phyloP scores from a whole-genome alignment of 495 filamentous ascomycete species.

The Cladorrhinum samala region DNA sequence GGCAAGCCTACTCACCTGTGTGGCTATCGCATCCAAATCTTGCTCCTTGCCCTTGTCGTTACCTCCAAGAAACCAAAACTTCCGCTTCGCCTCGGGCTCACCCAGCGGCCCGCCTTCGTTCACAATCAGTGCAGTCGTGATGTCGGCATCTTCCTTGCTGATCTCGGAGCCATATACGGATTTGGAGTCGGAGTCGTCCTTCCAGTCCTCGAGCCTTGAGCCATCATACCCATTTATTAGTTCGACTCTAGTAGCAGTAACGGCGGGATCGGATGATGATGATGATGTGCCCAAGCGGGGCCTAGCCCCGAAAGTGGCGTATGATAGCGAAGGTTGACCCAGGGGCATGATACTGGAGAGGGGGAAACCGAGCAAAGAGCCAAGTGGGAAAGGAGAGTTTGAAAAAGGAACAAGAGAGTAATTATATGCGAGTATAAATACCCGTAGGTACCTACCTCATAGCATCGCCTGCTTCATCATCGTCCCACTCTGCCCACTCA shows the following conservation, averaged over 20 bases:
- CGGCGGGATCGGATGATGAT: neutral
- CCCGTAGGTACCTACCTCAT: neutral
- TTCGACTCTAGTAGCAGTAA: neutral
- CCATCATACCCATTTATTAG: conserved; percentile 1
- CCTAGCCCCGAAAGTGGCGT: conserved; percentile 14
- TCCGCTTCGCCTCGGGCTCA: conserved; percentile 9
- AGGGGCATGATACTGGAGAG: conserved; percentile 2
- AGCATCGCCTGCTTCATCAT: neutral
- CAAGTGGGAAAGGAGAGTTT: neutral
- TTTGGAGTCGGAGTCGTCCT: conserved; percentile 11
- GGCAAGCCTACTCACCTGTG: conserved; percentile 7
- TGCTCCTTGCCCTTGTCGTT: conserved; percentile 7
- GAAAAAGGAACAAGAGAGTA: neutral
- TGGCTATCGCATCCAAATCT: conserved; percentile 17
- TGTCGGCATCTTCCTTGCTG: conserved; percentile 19
- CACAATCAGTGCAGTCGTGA: conserved; percentile 17
- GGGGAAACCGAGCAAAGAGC: neutral
- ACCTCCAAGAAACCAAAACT: conserved; percentile 10
- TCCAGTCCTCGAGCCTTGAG: conserved; percentile 20
- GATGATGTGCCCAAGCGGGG: neutral
- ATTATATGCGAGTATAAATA: too few species aligned
- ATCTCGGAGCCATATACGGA: conserved; percentile 14
- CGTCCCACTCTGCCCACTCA: neutral
- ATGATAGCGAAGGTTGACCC: conserved; percentile 7
- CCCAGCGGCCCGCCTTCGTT: conserved; percentile 3